Conservation (phyloP, 169 alveolate genomes). For the Eimeria mitis region DNA sequence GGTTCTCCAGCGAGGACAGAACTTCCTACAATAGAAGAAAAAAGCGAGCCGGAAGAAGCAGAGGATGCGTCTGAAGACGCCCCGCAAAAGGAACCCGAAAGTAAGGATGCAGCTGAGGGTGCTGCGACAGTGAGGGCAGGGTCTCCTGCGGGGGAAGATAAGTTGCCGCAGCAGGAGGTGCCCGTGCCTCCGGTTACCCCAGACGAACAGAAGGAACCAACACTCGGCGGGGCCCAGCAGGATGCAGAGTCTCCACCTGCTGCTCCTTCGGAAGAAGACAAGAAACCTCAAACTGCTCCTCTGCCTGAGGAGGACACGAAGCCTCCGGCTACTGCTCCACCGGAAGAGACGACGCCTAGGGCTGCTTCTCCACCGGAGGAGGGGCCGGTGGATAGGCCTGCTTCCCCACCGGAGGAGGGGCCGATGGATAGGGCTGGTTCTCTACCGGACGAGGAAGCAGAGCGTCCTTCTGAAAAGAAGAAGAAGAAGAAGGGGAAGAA, state of each 20-base stretch:
- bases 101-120: background rate
- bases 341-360: background rate
- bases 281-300: background rate
- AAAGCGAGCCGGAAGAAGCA: background rate
- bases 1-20: background rate
- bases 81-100: background rate
- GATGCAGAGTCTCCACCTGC: background rate
- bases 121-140: background rate
- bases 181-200: background rate
- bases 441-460: background rate
- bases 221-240: background rate
- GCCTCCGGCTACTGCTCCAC: background rate
- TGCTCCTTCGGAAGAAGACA: background rate
- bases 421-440: background rate
- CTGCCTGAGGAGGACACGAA: background rate
- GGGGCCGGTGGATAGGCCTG: background rate
- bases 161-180: conserved; percentile 19
- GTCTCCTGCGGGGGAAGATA: background rate
- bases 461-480: no score
- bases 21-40: background rate
- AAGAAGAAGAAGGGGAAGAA: background rate
- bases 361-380: background rate
- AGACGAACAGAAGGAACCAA: background rate
- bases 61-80: background rate
- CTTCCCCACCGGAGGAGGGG: background rate